Percentiles rank a stretch among this genome's conserved stretches.
phyloP scores from a whole-genome alignment of 2,329 filamentous ascomycete species.

The Fusarium camptoceras region DNA sequence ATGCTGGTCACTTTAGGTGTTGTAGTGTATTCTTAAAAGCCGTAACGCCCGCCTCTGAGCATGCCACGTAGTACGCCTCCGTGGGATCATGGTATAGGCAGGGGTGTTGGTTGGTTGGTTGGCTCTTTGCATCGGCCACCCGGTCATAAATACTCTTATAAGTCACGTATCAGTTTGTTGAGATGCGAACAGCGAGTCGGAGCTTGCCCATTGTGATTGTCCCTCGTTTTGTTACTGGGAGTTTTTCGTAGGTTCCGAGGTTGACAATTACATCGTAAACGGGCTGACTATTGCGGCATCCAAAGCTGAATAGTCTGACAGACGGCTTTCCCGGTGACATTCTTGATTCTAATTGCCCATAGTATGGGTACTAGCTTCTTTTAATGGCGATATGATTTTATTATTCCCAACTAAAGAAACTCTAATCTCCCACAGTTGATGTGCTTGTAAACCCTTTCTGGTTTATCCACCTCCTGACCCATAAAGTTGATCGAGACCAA shows the following conservation, averaged over 20 bases:
- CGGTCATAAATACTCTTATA: no score
- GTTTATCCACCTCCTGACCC: background rate
- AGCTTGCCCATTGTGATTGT: background rate
- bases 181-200: conserved; percentile 6
- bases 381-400: background rate
- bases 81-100: conserved; percentile 25
- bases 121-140: no score
- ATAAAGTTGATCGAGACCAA: background rate
- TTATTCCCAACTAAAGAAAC: background rate
- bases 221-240: background rate
- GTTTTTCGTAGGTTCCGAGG: rapidly evolving
- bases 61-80: conserved; percentile 23
- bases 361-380: background rate
- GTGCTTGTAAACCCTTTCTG: no score
- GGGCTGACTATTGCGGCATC: conserved; percentile 22
- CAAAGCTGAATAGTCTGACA: conserved; percentile 11
- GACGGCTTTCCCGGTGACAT: background rate
- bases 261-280: background rate
- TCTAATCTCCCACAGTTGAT: background rate
- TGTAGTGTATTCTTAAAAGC: conserved; percentile 13
- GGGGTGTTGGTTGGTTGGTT: conserved; percentile 17
- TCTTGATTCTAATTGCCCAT: background rate
- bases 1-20: background rate
- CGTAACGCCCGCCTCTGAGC: conserved; percentile 9
- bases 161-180: no score